Evolutionary conservation across 805 yeast species (phyloP), one percentile per base, ranked within the genome.

Genomic region (Candida awuae): DNA sequence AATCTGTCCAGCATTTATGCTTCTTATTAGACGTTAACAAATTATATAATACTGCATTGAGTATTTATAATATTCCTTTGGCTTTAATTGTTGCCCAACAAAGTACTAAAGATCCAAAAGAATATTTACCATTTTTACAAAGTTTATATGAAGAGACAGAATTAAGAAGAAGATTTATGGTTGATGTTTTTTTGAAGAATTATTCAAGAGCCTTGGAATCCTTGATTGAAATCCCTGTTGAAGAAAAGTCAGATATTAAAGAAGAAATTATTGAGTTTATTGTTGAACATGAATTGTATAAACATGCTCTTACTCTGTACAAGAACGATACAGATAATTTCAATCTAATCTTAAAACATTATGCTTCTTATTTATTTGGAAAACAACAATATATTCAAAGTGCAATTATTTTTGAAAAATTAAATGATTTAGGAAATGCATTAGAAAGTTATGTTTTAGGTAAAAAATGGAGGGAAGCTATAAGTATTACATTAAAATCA

Each of bases 61-160:
- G 94, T 2, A 64, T 83, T 16, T 92, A 92, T 53, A 82, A 92
- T 55, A 78, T 92, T 30, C 78, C 79, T 41, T 65, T 90, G 51
- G 75, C 97, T 0, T 68, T 92, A 41, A 69, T 73, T 10, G 79
- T 92, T 43, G 98, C 98, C 0, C 97, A 94, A 57, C 92, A 87
- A 54, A 87, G 97, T 0, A 97, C 90, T 60, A 88, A 82, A 69
- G 99, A 92, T 63, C 99, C 99, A 18, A 86, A 88, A 53, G 99
- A 92, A 60, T 92, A 92, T 51, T 65, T 92, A 37, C 96, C 98
- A 37, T 92, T 92, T 59, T 68, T 92, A 48, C 95, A 86, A 53
- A 71, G 77, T 34, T 66, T 92, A 38, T 81, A 84, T 48, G 74
- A 73, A 29, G 84, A 81, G 58, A 63, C 73, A 1, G 79, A 74